Base-by-base conservation (phyloP, 2,329 filamentous ascomycete genomes). In the Pyrenophora tritici-repentis region DNA sequence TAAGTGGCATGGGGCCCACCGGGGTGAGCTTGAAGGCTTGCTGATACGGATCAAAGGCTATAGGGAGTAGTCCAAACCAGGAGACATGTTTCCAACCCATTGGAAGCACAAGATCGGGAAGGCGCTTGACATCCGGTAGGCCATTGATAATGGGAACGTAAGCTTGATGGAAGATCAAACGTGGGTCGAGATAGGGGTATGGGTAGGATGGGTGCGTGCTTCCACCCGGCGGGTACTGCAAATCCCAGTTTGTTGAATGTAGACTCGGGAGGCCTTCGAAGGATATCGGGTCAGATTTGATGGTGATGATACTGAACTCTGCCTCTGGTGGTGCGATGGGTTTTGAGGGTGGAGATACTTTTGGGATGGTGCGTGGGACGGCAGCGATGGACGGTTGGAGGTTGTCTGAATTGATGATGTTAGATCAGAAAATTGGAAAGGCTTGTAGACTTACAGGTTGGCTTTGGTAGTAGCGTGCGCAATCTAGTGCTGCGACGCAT, bases 11-110 rank as follows among this genome's bases (percentile, higher is more conserved):
- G 0, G 61, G 53, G 1, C 62, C 62, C 1, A 63, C 40, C 0
- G 61, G 62, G 1, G 61, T 65, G 0, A 65, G 40, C 26, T 65
- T 64, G 44, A 65, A 65, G 0, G 49, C 54, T 6, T 65, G 62
- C 0, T 42, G 57, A 18, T 59, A 53, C 0, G 59, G 53, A 13
- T 65, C 62, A 9, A 64, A 65, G 0, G 43, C 62, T 4, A 65
- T 42, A 2, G 61, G 62, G 1, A 61, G 29, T 0, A 62, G 44
- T 0, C 61, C 61, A 1, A 39, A 44, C 62, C 62, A 64, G 0
- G 55, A 56, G 0, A 54, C 44, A 3, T 64, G 61, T 1, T 37
- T 54, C 62, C 61, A 65, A 0, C 53, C 50, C 18, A 55, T 38
- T 0, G 62, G 62, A 1, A 65, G 43, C 0, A 41, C 9, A 1